Base-by-base conservation (phyloP, 2,329 filamentous ascomycete species). In the Fusarium luffae region DNA sequence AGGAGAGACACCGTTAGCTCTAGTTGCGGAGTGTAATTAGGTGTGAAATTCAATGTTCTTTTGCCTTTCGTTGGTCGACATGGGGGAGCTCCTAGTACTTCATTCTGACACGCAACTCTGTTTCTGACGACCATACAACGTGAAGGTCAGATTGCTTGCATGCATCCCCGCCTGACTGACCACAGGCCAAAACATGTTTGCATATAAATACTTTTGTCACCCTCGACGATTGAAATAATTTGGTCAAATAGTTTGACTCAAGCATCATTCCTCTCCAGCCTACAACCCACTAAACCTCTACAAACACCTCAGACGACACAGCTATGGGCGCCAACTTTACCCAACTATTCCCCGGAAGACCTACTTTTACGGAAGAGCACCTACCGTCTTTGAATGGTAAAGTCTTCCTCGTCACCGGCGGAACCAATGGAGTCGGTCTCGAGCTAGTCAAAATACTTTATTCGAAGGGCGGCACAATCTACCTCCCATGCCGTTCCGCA, bases 331-430 rank as follows among this genome's bases (percentile, higher is more conserved):
- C 44, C 1, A 23, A 21, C 3, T 32, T 41, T 5, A 59, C 58
- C 1, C 71, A 73, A 25, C 18, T 59, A 6, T 72, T 68, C 8
- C 71, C 71, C 4, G 59, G 61, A 0, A 72, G 59, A 0, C 76
- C 79, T 1, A 63, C 70, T 2, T 74, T 76, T 16, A 79, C 72
- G 0, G 75, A 79, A 10, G 59, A 50, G n/a, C 14, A 50, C 21
- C 13, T 50, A 11, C 16, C 19, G 3, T 16, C 21, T 2, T 23
- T 34, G 16, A 18, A 50, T 0, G 47, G 21, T 6, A 30, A 32
- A 2, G 47, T 50, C 7, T 25, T 50, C 3, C 16, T 50, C 1
- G 47, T 50, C 7, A 50, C 47, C 0, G 47, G 47, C 14, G 47
- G 47, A 16, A 50, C 18, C 32, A 23, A 30, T 32, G 47, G 47